phyloP scores from a whole-genome alignment of 2,329 filamentous ascomycete genomes.

The Ophidiomyces ophidiicola region DNA sequence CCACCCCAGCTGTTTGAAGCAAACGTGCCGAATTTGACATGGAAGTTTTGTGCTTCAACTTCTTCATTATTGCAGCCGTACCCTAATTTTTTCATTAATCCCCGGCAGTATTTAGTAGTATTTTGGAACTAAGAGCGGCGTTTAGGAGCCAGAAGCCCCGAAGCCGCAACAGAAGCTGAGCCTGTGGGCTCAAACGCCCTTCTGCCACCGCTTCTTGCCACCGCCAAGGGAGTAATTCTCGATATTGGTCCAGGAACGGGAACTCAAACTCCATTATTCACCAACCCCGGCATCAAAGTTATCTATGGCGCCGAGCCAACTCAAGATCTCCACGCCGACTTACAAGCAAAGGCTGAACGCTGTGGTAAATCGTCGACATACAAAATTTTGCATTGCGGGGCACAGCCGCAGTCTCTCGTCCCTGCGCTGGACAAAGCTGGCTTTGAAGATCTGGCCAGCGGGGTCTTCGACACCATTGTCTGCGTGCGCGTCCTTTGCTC shows the following conservation, averaged over 20 bases:
- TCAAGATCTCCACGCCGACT: constrained; percentile 34
- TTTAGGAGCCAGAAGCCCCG: constrained; percentile 11
- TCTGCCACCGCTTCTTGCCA: constrained; percentile 31
- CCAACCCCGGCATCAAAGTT: constrained; percentile 30
- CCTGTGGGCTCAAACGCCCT: constrained; percentile 26
- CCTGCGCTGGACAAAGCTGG: constrained; percentile 35
- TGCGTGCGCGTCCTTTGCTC: constrained; percentile 45
- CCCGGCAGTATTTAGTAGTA: too few relatives aligned
- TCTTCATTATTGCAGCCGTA: too few relatives aligned
- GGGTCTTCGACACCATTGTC: constrained; percentile 44
- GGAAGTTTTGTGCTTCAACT: too few relatives aligned
- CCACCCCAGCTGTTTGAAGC: too few relatives aligned
- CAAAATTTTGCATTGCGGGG: constrained; percentile 38
- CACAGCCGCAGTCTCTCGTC: constrained; percentile 36
- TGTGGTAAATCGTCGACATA: constrained; percentile 38
- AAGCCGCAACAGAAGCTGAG: constrained; percentile 10
- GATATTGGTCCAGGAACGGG: constrained; percentile 44
- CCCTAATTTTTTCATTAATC: too few relatives aligned
- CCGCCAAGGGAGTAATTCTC: constrained; percentile 34
- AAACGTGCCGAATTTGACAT: too few relatives aligned
- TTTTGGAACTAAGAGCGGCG: too few relatives aligned
- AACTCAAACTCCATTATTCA: constrained; percentile 38
- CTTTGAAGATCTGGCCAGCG: constrained; percentile 5
- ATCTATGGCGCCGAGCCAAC: constrained; percentile 47
- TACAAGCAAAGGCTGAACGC: constrained; percentile 32